A percentile compares a stretch with the other conserved stretches of the same genome.
These are phyloP conservation scores for Knufia fluminis DNA, from an alignment of 2,329 filamentous ascomycete species.

Conservation along the genomic window DNA sequence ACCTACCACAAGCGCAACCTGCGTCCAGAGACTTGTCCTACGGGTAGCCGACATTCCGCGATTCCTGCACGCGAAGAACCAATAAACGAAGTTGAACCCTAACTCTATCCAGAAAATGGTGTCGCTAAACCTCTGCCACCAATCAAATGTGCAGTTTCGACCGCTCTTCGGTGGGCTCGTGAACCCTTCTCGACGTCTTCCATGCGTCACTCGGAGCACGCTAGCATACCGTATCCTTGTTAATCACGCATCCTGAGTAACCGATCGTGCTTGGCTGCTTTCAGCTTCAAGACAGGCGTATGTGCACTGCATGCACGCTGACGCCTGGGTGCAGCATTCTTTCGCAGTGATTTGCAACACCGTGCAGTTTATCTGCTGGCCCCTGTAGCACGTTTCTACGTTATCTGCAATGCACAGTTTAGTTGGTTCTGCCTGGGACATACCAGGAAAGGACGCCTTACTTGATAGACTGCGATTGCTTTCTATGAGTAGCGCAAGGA, in stretches of 20 bases:
- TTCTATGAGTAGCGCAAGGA: no score
- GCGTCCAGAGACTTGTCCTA: not conserved
- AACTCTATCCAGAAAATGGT: slow-evolving; percentile 1
- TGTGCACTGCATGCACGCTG: slow-evolving; percentile 1
- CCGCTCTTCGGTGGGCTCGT: not conserved
- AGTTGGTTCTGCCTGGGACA: no score
- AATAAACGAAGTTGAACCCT: not conserved
- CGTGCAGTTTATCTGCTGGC: not conserved
- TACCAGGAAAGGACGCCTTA: no score
- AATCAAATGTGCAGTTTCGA: not conserved
- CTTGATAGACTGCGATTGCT: no score
- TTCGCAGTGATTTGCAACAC: not conserved
- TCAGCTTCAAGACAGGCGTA: not conserved
- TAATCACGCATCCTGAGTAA: not conserved
- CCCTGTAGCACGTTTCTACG: not conserved
- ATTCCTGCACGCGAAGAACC: not conserved
- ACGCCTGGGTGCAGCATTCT: not conserved
- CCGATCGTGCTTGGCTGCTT: slow-evolving; percentile 3
- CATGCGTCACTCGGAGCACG: slow-evolving; percentile 4
- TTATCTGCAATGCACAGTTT: not conserved
- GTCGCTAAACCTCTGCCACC: not conserved
- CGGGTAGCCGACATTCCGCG: slow-evolving; percentile 1
- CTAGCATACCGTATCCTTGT: not conserved
- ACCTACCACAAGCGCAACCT: no score
- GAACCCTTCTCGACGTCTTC: slow-evolving; percentile 9